phyloP scores from a whole-genome alignment of 2,329 filamentous ascomycete genomes.

The Fonsecaea multimorphosa region DNA sequence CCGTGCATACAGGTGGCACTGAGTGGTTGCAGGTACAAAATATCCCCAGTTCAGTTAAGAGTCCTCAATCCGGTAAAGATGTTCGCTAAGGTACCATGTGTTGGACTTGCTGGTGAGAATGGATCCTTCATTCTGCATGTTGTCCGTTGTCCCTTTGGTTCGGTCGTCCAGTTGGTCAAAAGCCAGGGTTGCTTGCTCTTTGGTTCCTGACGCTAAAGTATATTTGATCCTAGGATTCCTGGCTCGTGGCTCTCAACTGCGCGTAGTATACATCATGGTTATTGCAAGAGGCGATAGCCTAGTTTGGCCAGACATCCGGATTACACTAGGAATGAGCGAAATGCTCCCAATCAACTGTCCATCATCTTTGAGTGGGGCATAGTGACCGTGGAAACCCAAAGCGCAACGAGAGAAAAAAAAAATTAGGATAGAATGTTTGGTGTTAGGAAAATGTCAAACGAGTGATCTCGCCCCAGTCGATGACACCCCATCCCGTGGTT shows the following conservation, averaged over 20 bases:
- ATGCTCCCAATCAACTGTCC: not conserved
- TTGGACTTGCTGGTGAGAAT: not conserved
- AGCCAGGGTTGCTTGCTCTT: not conserved
- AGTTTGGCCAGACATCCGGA: conserved; percentile 8
- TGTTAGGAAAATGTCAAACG: not conserved
- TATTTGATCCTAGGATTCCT: not conserved
- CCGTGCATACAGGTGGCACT: conserved; percentile 2
- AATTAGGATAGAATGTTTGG: not conserved
- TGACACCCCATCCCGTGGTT: conserved; percentile 19
- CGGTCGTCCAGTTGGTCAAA: not conserved
- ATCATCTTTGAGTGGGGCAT: not conserved
- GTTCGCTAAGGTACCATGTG: conserved; percentile 11
- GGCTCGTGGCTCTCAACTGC: not conserved
- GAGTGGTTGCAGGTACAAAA: conserved; percentile 3
- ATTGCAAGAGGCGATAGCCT: not conserved
- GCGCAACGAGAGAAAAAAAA: not conserved
- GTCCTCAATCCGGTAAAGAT: conserved; percentile 13
- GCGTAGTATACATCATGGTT: conserved; percentile 21
- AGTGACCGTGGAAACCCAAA: not conserved
- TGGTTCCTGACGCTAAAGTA: conserved; percentile 5
- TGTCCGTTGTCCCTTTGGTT: not conserved
- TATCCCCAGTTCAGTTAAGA: conserved; percentile 1
- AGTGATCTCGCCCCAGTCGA: not conserved
- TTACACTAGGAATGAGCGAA: conserved; percentile 2
- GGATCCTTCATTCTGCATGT: not conserved